Evolutionary conservation across 495 filamentous ascomycete species (phyloP), one percentile per base, ranked within the genome.

Genomic region (Talaromyces nanjingensis): DNA sequence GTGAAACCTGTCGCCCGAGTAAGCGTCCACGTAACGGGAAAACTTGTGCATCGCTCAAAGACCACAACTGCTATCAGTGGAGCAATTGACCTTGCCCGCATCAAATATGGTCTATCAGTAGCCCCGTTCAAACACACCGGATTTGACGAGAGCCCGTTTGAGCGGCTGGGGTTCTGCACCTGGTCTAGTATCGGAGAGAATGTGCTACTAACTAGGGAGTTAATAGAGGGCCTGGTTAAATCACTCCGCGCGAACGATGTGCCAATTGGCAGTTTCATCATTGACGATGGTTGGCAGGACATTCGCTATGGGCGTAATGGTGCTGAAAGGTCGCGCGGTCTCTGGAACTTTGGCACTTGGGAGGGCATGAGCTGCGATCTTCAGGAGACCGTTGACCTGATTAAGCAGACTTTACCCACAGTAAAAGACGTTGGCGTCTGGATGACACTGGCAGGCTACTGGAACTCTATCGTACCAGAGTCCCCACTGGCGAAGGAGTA

Each of bases 401-500:
- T 58, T 29, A 58, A 31, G 25, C 12, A 58, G n/a, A 58, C 24
- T 29, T 31, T 58, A n/a, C 55, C 55, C 8, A 58, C 24, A 8
- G 55, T 58, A 9, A 58, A 58, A 24, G 55, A 58, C 27, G 29
- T 58, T 4, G 55, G 55, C 20, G 55, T 58, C 22, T 58, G 55
- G 55, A 58, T 58, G 55, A 58, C 55, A 27, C 27, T 58, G 55
- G 55, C 55, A 8, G 55, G 55, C 20, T 58, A 58, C 25, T 58
- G 55, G 55, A 58, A 58, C 55, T 58, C 55, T 18, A 29, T 58
- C 6, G 24, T 24, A 11, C 55, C 55, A 25, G 24, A 58, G 14
- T 58, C 55, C 29, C 55, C 55, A 24, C 25, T 58, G 16, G 55
- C 55, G 20, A 4, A 24, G 16, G 27, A 58, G 22, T 58, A 58